A percentile compares a stretch with the other conserved stretches of the same genome.
phyloP scores from a whole-genome alignment of 2,329 filamentous ascomycete genomes.

The Eutypa lata region DNA sequence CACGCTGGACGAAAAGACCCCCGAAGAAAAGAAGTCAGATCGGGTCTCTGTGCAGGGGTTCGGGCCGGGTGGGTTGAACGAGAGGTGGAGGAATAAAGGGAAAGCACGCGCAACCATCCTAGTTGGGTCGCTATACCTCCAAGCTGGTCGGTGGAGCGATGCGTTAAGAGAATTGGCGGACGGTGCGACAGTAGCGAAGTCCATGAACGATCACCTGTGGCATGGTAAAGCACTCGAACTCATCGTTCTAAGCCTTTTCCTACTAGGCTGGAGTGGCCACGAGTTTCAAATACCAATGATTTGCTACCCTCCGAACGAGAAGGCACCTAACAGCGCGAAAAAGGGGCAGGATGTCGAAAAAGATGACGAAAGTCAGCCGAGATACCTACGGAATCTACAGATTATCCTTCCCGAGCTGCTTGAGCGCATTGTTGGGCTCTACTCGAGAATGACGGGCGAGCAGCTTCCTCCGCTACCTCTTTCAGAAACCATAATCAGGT shows the following conservation, averaged over 20 bases:
- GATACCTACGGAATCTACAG: constrained; percentile 53
- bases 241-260: constrained; percentile 75
- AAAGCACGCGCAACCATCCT: constrained; percentile 77
- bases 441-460: constrained; percentile 68
- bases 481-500: constrained; percentile 71
- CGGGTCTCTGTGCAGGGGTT: constrained; percentile 69
- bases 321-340: constrained; percentile 32
- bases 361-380: constrained; percentile 46
- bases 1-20: constrained; percentile 38
- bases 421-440: constrained; percentile 71
- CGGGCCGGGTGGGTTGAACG: constrained; percentile 66
- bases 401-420: constrained; percentile 67
- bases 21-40: constrained; percentile 43
- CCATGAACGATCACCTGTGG: constrained; percentile 91
- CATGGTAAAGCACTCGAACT: constrained; percentile 92
- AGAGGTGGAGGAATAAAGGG: constrained; percentile 75
- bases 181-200: constrained; percentile 72
- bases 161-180: constrained; percentile 81
- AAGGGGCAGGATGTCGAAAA: constrained; percentile 33
- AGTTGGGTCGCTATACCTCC: constrained; percentile 80
- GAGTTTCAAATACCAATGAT: constrained; percentile 74
- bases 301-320: constrained; percentile 50
- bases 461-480: constrained; percentile 67
- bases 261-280: constrained; percentile 79
- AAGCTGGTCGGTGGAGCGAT: constrained; percentile 86